Base-by-base conservation (phyloP, 179 eudicot species). In the Spergularia azorica region DNA sequence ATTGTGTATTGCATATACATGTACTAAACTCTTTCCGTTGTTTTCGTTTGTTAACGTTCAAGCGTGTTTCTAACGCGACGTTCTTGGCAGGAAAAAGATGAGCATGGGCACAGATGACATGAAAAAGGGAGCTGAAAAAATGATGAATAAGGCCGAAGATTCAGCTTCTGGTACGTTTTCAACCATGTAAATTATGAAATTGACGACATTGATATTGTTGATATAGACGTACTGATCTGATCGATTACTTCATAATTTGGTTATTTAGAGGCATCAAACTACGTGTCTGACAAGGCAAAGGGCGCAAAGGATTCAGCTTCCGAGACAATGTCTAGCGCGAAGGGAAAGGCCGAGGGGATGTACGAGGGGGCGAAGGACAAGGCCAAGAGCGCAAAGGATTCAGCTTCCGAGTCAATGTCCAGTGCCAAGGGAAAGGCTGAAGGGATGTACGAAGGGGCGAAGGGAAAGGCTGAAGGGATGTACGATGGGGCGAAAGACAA, bases 131-230 rank as follows among this genome's bases (percentile, higher is more conserved):
- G 74, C 61, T n/a, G 39, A 16, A 32, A 43, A 79, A 9, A 55
- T 72, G 72, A 64, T 72, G 65, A 8, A 72, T 2, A 73, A 78
- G 43, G 67, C 77, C 11, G 51, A 73, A 10, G 66, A 56, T n/a
- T 41, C 67, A 3, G 72, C 81, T 26, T 72, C 77, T 5, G 77
- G 77, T 72, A 64, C n/a, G 8, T 55, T 13, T 62, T 26, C 16
- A 26, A 62, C 63, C 63, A 60, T 60, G 32, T 18, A 60, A 60
- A 32, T 10, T 2, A 58, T n/a, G 20, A 58, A 58, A 0, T 15
- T 0, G 12, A 18, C 3, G 11, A 20, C 11, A 20, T 63, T 63
- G 3, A 63, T 11, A 9, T 66, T 12, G 12, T n/a, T 12, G 36
- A 32, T 32, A 32, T 32, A 32, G 3, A 32, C 36, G 36, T 36